Evolutionary conservation across 257 asterid genomes (phyloP).

Genomic region (Plantago elongata): DNA sequence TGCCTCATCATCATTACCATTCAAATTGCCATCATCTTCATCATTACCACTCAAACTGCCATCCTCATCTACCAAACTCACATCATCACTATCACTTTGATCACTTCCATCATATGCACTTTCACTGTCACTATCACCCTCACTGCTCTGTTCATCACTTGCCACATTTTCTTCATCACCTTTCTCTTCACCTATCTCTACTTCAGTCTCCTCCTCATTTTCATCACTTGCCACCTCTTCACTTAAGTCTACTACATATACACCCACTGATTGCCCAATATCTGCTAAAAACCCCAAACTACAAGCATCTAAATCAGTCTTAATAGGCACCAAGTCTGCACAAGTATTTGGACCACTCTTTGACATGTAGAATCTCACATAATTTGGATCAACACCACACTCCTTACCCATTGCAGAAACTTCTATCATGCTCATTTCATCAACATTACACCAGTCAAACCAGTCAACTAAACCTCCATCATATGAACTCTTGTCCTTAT

Average conservation of each 20-base stretch:
- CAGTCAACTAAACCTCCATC: background rate
- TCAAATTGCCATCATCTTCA: no score
- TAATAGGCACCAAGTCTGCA: background rate
- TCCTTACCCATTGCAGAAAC: background rate
- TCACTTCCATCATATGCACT: no score
- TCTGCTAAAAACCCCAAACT: background rate
- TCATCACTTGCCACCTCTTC: no score
- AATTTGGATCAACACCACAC: background rate
- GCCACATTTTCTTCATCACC: no score
- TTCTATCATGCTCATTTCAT: background rate
- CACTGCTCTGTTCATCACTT: no score
- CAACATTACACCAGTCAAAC: background rate
- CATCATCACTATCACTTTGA: no score
- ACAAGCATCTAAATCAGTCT: background rate
- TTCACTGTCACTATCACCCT: no score
- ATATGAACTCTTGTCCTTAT: background rate
- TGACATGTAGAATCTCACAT: background rate
- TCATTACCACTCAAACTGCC: no score
- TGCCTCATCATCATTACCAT: no score
- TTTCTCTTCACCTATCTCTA: no score
- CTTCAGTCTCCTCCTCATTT: background rate
- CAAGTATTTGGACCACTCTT: background rate
- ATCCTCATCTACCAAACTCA: no score
- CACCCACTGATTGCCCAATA: background rate
- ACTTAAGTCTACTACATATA: background rate